Evolutionary conservation across 768 basidiomycete species (phyloP), one percentile per base, ranked within the genome.

Genomic region (Clitopilus passeckerianus): DNA sequence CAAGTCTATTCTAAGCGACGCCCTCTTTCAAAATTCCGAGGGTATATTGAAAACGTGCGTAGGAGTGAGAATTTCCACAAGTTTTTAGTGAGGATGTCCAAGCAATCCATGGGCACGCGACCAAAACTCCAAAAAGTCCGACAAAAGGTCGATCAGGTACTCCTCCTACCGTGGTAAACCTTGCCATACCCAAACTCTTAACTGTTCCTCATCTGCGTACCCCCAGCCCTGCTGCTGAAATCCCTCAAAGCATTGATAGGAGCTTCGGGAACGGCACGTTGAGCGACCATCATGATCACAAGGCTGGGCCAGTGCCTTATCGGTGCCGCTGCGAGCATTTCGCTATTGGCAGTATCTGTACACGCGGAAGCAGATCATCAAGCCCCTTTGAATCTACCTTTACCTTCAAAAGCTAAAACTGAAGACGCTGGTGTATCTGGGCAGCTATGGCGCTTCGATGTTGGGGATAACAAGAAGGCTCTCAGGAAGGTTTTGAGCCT

Each of bases 361-460:
- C 27, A 34, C 22, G 61, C 59, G 34, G 57, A 59, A 18, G 54
- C 55, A 34, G 57, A 64, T 61, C 66, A 63, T 44, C 34, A 64
- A 50, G 22, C 20, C 9, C 46, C 46, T 50, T 50, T 50, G 24
- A 18, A 59, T 34, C 37, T 65, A n/a, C 50, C 60, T 46, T 12
- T 37, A 20, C 41, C 59, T 3, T 44, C 56, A 43, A 23, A 54
- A 53, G 37, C 15, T 35, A 44, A 35, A 30, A 30, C 58, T 15
- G 57, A 63, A 37, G 60, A 54, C 41, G 41, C 58, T 59, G 54
- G 60, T 30, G 55, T 44, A 1, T 50, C 46, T 20, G 66, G 64
- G 22, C 55, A 56, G 54, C 59, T 67, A 57, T 65, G 66, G 64
- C 61, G 66, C 41, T 65, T 67, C 23, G 59, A 60, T 22, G 24